A percentile compares a stretch with the other conserved stretches of the same genome.
Conservation (phyloP, 805 yeast genomes). For the Ogataea thermomethanolica region DNA sequence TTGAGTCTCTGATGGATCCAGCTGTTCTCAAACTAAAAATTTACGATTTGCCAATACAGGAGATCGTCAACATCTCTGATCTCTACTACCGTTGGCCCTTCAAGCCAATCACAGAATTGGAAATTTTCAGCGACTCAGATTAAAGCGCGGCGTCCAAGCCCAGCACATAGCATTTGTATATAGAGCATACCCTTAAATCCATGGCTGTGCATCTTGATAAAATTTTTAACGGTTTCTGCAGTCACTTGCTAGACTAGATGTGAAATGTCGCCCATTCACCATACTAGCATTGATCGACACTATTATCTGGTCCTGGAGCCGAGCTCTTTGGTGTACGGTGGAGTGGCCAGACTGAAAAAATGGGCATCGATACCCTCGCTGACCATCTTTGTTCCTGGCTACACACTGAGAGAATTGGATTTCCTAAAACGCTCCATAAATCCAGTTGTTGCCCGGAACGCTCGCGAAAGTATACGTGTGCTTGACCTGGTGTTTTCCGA, state of each 20-base stretch:
- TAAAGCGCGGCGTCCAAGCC: background rate
- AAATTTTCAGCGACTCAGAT: slow-evolving; percentile 17
- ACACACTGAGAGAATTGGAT: slow-evolving; percentile 58
- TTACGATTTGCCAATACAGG: slow-evolving; percentile 48
- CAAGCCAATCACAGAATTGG: slow-evolving; percentile 46
- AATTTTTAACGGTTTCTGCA: slow-evolving; percentile 6
- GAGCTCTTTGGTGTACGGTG: slow-evolving; percentile 58
- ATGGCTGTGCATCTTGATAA: slow-evolving; percentile 6
- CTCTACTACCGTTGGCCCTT: slow-evolving; percentile 78
- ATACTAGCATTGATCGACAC: background rate
- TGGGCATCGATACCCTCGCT: slow-evolving; percentile 49
- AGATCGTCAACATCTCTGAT: slow-evolving; percentile 48
- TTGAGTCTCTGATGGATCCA: slow-evolving; percentile 31
- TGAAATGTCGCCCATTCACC: slow-evolving; percentile 5
- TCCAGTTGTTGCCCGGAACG: slow-evolving; percentile 56
- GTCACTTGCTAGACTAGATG: slow-evolving; percentile 3
- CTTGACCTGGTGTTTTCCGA: slow-evolving; percentile 41
- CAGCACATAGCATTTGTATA: background rate
- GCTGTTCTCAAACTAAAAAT: slow-evolving; percentile 44
- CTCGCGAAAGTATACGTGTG: slow-evolving; percentile 60
- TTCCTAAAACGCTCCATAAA: slow-evolving; percentile 49
- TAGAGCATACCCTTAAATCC: background rate
- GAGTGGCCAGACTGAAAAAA: slow-evolving; percentile 61
- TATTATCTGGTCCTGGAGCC: slow-evolving; percentile 57
- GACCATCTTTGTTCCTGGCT: slow-evolving; percentile 49